Conservation (phyloP, 805 yeast species). For the Candida wancherniae region DNA sequence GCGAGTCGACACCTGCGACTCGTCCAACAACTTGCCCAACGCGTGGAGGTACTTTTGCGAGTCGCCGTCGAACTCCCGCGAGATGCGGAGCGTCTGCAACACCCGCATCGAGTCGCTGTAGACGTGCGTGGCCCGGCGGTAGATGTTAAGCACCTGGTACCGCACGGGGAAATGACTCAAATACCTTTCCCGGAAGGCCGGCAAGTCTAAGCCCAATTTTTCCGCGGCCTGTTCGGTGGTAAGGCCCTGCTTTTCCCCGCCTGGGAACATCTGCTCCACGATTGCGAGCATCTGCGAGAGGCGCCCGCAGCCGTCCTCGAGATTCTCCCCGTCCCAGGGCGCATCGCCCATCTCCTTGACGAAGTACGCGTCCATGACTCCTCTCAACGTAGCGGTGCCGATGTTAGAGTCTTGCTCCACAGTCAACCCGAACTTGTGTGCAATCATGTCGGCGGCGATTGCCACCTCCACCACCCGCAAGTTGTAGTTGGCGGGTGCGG, state of each 20-base stretch:
- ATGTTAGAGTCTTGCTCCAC: slow-evolving; percentile 48
- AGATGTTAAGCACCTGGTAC: slow-evolving; percentile 50
- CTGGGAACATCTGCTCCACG: slow-evolving; percentile 38
- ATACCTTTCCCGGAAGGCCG: slow-evolving; percentile 35
- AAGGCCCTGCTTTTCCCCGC: slow-evolving; percentile 39
- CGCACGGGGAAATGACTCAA: slow-evolving; percentile 52
- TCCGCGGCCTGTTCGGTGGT: slow-evolving; percentile 45
- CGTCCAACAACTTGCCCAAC: slow-evolving; percentile 56
- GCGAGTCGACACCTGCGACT: slow-evolving; percentile 52
- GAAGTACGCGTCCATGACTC: slow-evolving; percentile 53
- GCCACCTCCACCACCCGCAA: slow-evolving; percentile 70
- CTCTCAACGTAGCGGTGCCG: slow-evolving; percentile 56
- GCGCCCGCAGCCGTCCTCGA: slow-evolving; percentile 37
- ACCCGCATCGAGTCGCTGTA: slow-evolving; percentile 59
- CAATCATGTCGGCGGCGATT: slow-evolving; percentile 59
- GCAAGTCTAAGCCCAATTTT: slow-evolving; percentile 37
- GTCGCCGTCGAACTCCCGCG: slow-evolving; percentile 23
- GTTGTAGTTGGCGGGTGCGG: slow-evolving; percentile 67
- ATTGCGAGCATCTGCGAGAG: slow-evolving; percentile 38
- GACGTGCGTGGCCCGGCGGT: slow-evolving; percentile 59
- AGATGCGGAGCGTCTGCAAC: slow-evolving; percentile 41
- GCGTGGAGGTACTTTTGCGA: slow-evolving; percentile 32
- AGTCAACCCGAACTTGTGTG: slow-evolving; percentile 40
- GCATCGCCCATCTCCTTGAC: slow-evolving; percentile 24
- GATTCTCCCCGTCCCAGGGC: slow-evolving; percentile 43